Conservation (phyloP, 2,329 filamentous ascomycete species). For the Clonostachys rosea region DNA sequence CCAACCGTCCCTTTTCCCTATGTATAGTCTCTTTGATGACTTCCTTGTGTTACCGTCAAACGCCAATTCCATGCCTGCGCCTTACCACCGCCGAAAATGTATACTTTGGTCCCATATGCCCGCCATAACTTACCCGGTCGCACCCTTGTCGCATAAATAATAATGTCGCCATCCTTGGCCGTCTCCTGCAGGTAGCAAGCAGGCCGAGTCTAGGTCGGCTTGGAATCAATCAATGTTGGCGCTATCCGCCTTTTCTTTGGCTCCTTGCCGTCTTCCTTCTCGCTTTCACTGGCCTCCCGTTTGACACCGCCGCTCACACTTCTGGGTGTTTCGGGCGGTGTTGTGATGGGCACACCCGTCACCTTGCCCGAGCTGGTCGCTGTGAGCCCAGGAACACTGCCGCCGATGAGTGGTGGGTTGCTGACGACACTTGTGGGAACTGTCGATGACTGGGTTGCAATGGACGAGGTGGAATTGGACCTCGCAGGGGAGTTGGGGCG, state of each 20-base stretch:
- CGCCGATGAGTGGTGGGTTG: slow-evolving; percentile 74
- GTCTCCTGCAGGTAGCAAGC: too few relatives aligned
- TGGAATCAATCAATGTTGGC: slow-evolving; percentile 42
- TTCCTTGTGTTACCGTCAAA: too few relatives aligned
- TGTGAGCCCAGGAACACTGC: slow-evolving; percentile 71
- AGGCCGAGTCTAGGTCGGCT: too few relatives aligned
- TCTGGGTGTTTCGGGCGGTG: slow-evolving; percentile 83
- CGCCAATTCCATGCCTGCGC: too few relatives aligned
- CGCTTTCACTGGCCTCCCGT: slow-evolving; percentile 51
- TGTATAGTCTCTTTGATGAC: too few relatives aligned
- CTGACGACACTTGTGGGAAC: slow-evolving; percentile 55
- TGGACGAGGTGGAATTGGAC: slow-evolving; percentile 81
- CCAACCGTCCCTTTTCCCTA: too few relatives aligned
- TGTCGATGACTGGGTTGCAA: slow-evolving; percentile 57
- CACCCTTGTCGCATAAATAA: too few relatives aligned
- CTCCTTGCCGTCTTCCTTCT: slow-evolving; percentile 46
- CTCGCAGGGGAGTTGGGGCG: slow-evolving; percentile 75
- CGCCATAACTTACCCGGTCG: too few relatives aligned
- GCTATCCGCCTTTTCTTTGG: slow-evolving; percentile 69
- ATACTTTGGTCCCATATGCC: too few relatives aligned
- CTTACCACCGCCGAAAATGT: too few relatives aligned
- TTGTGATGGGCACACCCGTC: slow-evolving; percentile 69
- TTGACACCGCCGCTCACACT: slow-evolving; percentile 38
- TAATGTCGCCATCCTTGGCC: too few relatives aligned
- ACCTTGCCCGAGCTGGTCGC: slow-evolving; percentile 65